Evolutionary conservation across 352 stramenopile genomes (phyloP).

Genomic region (Globisporangium solare): DNA sequence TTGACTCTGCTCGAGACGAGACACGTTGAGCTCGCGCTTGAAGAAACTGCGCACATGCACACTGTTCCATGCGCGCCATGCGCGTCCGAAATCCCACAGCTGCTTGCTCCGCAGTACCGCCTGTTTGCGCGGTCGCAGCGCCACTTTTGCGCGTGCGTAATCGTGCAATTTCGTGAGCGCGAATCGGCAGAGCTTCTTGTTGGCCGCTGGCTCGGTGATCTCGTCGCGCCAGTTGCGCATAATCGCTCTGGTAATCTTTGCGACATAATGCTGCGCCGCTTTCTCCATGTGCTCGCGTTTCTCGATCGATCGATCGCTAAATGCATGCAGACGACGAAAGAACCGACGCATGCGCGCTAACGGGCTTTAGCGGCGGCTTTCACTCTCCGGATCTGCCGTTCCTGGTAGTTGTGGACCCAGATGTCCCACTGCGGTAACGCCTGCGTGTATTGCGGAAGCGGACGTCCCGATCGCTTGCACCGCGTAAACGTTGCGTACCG

Average conservation of each 20-base stretch:
- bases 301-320: conserved; percentile 15
- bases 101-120: conserved; percentile 14
- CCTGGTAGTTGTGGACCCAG: conserved; percentile 74
- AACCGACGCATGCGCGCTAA: conserved; percentile 40
- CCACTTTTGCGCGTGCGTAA: conserved; percentile 30
- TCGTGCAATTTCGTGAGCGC: conserved; percentile 21
- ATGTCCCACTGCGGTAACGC: conserved; percentile 63
- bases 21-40: conserved; percentile 48
- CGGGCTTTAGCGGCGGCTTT: conserved; percentile 50
- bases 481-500: conserved; percentile 54
- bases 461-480: conserved; percentile 37
- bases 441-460: conserved; percentile 37
- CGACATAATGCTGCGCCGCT: conserved; percentile 19
- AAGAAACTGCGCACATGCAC: conserved; percentile 55
- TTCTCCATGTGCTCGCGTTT: conserved; percentile 16
- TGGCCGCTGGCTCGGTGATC: conserved; percentile 34
- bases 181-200: conserved; percentile 39
- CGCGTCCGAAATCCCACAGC: conserved; percentile 19
- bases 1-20: conserved; percentile 34
- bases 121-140: conserved; percentile 36
- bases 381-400: conserved; percentile 66
- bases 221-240: conserved; percentile 41
- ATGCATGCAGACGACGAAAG: conserved; percentile 32
- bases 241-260: conserved; percentile 1
- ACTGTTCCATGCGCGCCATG: conserved; percentile 40